Conservation (phyloP, 2,329 filamentous ascomycete species). For the Aspergillus transmontanensis region DNA sequence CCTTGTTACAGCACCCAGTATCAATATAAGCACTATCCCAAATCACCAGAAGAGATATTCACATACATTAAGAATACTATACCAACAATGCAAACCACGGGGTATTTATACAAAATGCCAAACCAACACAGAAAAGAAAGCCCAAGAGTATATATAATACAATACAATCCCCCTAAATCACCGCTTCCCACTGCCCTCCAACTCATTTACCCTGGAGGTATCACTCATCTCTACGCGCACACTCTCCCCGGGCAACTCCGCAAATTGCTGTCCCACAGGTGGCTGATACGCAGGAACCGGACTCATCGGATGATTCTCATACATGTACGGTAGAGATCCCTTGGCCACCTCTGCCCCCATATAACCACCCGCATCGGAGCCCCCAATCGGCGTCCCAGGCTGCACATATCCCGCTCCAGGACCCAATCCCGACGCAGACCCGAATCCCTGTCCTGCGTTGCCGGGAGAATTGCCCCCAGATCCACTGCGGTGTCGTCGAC, state of each 20-base stretch:
- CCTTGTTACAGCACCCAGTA: neutral
- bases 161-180: neutral
- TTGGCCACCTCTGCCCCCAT: neutral
- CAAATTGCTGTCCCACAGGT: neutral
- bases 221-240: slow-evolving; percentile 16
- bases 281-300: neutral
- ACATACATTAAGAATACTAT: neutral
- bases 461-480: neutral
- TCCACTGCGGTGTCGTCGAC: neutral
- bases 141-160: neutral
- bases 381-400: neutral
- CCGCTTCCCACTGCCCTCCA: slow-evolving; percentile 11
- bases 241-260: slow-evolving; percentile 11
- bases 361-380: neutral
- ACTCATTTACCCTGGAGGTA: slow-evolving; percentile 13
- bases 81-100: neutral
- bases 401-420: neutral
- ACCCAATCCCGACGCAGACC: neutral
- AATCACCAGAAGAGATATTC: neutral
- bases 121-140: neutral
- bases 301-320: neutral
- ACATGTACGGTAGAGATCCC: neutral
- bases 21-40: no score
- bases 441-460: neutral
- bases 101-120: neutral